Percentiles rank a stretch among this genome's conserved stretches.
These are phyloP conservation scores for Cladophialophora carrionii DNA, from an alignment of 2,329 filamentous ascomycete species.

Conservation along the genomic window DNA sequence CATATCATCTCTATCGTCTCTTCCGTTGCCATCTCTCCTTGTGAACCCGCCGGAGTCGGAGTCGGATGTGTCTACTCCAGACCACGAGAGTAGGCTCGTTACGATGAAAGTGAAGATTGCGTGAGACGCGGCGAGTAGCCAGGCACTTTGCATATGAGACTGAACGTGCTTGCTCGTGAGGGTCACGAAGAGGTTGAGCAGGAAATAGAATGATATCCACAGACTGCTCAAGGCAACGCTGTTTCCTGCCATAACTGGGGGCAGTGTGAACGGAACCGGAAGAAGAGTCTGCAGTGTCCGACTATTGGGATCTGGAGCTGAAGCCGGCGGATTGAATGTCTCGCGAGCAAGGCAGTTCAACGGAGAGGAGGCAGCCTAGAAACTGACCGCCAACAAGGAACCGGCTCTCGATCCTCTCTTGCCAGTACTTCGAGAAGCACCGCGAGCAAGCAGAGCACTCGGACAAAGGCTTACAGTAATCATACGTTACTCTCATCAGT, in stretches of 20 bases:
- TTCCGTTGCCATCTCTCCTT: background rate
- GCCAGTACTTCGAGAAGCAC: background rate
- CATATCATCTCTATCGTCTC: background rate
- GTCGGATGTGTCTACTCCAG: background rate
- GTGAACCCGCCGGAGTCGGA: background rate
- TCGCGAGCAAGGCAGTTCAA: background rate
- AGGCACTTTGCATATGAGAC: conserved; percentile 17
- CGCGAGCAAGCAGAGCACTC: background rate
- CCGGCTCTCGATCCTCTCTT: background rate
- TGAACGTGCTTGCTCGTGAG: conserved; percentile 25
- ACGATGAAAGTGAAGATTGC: conserved; percentile 21
- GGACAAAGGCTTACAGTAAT: background rate
- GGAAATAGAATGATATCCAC: conserved; percentile 21
- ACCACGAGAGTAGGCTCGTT: conserved; percentile 1
- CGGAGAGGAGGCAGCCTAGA: background rate
- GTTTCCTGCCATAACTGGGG: background rate
- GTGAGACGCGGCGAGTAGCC: conserved; percentile 26
- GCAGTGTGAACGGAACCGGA: background rate
- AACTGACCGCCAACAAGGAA: background rate
- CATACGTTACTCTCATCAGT: background rate
- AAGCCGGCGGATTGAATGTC: background rate
- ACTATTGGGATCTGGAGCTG: background rate
- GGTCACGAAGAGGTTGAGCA: conserved; percentile 30
- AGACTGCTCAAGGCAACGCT: conserved; percentile 4
- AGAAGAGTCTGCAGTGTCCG: background rate